Base-by-base conservation (phyloP, 768 basidiomycete genomes). In the Cystoderma amianthinum region DNA sequence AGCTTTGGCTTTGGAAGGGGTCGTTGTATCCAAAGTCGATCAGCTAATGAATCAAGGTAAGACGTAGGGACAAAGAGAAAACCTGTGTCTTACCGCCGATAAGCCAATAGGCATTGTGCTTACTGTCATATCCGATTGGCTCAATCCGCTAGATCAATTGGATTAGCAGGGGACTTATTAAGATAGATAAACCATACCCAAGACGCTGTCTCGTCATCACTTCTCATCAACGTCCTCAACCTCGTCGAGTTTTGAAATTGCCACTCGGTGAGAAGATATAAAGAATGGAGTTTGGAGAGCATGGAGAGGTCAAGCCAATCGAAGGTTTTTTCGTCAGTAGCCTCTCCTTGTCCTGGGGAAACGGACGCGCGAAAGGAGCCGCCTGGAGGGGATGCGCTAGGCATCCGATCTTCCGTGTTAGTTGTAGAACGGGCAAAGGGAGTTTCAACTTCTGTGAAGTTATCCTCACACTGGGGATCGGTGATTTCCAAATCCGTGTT, bases 21-120 rank as follows among this genome's bases (percentile, higher is more conserved):
- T n/a, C 85, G 82, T 55, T 92, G 89, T 33, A 90, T 77, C 90
- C 90, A 93, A 17, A 93, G 68, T 17, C 90, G 82, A 53, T 90
- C 82, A 41, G 77, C 87, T 88, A 43, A 13, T 33, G n/a, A 41
- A 42, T 34, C 38, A 32, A 40, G 44, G 47, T 35, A n/a, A 32
- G 21, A 36, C 40, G 32, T 20, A 42, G 18, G 39, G 19, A 17
- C 19, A 7, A 36, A 33, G 5, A 12, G 32, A 33, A 38, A 11
- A 24, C 35, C 38, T n/a, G 32, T 15, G 24, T 65, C 73, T 25
- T 61, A 85, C 85, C 72, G 32, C 90, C 89, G 47, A 93, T 85
- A 17, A 90, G 60, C 88, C 88, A 91, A 54, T 90, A 92, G 0
- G 83, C 80, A 56, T 90, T 89, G 5, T 65, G 67, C 53, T 82